A percentile compares a stretch with the other conserved stretches of the same genome.
Conservation (phyloP, 768 basidiomycete species). For the Butyriboletus loyo region DNA sequence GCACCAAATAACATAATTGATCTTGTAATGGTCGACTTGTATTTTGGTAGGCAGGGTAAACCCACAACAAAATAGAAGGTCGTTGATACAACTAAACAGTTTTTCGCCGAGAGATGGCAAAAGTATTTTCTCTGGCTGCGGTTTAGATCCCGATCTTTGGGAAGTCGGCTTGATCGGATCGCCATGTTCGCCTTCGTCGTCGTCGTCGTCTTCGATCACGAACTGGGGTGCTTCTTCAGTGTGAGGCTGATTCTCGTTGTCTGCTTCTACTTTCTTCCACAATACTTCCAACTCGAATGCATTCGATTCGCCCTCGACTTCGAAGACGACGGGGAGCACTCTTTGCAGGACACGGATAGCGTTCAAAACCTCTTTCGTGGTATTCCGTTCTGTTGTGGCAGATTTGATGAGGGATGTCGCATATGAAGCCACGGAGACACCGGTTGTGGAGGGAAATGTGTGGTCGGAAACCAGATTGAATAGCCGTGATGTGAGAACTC, state of each 20-base stretch:
- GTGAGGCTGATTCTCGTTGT: constrained; percentile 30
- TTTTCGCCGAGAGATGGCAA: constrained; percentile 79
- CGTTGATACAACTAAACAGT: constrained; percentile 75
- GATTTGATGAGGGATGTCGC: constrained; percentile 70
- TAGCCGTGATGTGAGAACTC: constrained; percentile 62
- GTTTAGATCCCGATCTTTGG: constrained; percentile 15
- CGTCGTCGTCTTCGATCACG: constrained; percentile 86
- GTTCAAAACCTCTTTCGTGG: constrained; percentile 87
- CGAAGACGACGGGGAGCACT: constrained; percentile 87
- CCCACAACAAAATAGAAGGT: constrained; percentile 90
- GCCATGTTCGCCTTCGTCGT: constrained; percentile 37
- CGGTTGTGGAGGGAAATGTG: constrained; percentile 65
- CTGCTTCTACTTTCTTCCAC: constrained; percentile 68
- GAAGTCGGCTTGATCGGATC: constrained; percentile 28
- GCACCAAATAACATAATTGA: constrained; percentile 87
- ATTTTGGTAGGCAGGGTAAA: constrained; percentile 83
- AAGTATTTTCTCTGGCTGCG: constrained; percentile 43
- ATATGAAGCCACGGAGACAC: constrained; percentile 59
- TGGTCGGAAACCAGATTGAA: constrained; percentile 77
- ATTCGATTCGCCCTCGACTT: constrained; percentile 67
- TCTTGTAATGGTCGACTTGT: constrained; percentile 76
- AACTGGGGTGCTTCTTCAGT: constrained; percentile 56
- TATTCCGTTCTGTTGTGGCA: constrained; percentile 52
- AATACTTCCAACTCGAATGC: constrained; percentile 76
- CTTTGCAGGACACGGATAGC: constrained; percentile 89